A percentile compares a stretch with the other conserved stretches of the same genome.
phyloP scores from a whole-genome alignment of 305 asterid genomes.

The Solanum chacoense region DNA sequence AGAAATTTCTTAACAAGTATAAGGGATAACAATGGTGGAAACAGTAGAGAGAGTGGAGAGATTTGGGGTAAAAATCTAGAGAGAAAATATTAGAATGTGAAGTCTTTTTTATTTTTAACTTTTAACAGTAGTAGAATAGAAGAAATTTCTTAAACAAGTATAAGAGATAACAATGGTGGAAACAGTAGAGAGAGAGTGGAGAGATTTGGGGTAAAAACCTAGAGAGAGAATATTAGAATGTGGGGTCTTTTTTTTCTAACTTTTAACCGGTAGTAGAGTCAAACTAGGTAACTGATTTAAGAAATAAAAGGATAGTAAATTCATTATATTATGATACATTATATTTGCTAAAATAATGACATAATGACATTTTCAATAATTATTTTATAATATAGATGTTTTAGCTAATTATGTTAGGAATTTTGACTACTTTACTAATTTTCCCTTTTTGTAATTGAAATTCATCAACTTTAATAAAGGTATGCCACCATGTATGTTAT shows the following conservation, averaged over 20 bases:
- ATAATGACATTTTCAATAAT: no score
- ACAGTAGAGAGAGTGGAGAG: neutral
- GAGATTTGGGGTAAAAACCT: no score
- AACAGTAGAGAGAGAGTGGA: neutral
- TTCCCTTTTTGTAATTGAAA: neutral
- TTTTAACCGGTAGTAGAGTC: neutral
- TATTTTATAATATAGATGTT: no score
- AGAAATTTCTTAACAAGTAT: neutral
- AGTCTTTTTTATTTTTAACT: neutral
- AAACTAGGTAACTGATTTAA: no score
- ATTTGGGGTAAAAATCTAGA: no score
- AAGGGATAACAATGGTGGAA: neutral
- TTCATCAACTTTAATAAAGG: neutral
- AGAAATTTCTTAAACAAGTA: neutral
- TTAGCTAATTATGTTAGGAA: neutral
- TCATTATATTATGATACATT: neutral
- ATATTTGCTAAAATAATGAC: neutral
- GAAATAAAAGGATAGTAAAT: neutral
- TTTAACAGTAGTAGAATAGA: no score
- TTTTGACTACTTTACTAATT: neutral
- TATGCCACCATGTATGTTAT: neutral
- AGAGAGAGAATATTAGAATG: neutral
- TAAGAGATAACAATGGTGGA: neutral
- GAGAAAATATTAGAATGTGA: neutral
- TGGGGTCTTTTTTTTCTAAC: neutral